These are phyloP conservation scores for Apiospora arundinis DNA, from an alignment of 2,329 filamentous ascomycete species.

Conservation along the genomic window DNA sequence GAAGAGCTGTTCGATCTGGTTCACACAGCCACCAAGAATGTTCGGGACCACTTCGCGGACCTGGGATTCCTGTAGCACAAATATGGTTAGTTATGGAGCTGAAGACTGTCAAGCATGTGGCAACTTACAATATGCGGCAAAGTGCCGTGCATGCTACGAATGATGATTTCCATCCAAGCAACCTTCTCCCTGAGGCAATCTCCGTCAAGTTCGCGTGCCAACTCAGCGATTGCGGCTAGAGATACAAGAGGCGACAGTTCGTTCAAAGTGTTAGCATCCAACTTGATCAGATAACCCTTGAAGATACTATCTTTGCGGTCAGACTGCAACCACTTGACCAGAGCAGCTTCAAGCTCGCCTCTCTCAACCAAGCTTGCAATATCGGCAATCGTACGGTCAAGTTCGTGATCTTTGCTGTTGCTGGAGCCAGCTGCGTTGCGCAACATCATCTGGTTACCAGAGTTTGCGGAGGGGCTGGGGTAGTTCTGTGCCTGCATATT, in stretches of 20 bases:
- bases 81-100: slow-evolving; percentile 35
- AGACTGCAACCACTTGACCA: slow-evolving; percentile 72
- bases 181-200: slow-evolving; percentile 61
- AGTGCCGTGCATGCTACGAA: slow-evolving; percentile 58
- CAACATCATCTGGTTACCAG: slow-evolving; percentile 45
- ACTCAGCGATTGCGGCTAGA: slow-evolving; percentile 68
- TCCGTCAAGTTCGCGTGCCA: slow-evolving; percentile 64
- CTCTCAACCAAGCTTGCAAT: slow-evolving; percentile 69
- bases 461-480: slow-evolving; percentile 38
- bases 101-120: background rate
- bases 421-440: slow-evolving; percentile 45
- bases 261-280: slow-evolving; percentile 59
- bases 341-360: slow-evolving; percentile 66
- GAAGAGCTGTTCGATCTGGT: slow-evolving; percentile 59
- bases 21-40: slow-evolving; percentile 61
- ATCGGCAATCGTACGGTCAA: slow-evolving; percentile 59
- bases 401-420: slow-evolving; percentile 56
- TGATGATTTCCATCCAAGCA: slow-evolving; percentile 65
- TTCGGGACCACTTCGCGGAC: slow-evolving; percentile 62
- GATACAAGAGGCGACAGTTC: slow-evolving; percentile 66
- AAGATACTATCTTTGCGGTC: slow-evolving; percentile 69
- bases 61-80: slow-evolving; percentile 54
- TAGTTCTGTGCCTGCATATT: slow-evolving; percentile 31
- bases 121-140: slow-evolving; percentile 58
- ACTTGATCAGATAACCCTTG: slow-evolving; percentile 58